A percentile compares a stretch with the other conserved stretches of the same genome.
Conservation (phyloP, 768 basidiomycete species). For the Rhodocollybia butyracea region DNA sequence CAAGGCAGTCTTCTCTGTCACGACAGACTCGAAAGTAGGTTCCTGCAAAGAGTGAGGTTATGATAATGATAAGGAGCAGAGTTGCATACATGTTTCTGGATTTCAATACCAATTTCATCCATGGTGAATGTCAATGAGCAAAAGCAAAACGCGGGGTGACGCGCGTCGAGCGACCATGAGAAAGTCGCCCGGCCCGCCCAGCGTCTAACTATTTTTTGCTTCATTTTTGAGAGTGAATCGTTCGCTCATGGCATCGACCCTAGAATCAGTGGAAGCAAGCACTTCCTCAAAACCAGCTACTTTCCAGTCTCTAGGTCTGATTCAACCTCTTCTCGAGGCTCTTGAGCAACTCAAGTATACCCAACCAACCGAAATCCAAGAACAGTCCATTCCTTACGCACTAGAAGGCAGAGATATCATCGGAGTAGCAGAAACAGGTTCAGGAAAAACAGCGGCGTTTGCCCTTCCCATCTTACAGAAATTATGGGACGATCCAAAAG, state of each 20-base stretch:
- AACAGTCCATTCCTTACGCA: slow-evolving; percentile 80
- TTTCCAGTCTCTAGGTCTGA: slow-evolving; percentile 85
- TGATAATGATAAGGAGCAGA: background rate
- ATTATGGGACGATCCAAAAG: slow-evolving; percentile 93
- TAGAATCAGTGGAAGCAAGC: slow-evolving; percentile 61
- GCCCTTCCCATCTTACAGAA: slow-evolving; percentile 94
- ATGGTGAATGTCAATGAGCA: slow-evolving; percentile 40
- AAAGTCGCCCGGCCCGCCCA: background rate
- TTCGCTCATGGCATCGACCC: slow-evolving; percentile 52
- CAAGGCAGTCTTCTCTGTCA: slow-evolving; percentile 85
- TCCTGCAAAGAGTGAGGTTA: slow-evolving; percentile 54
- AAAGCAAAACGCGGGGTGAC: background rate
- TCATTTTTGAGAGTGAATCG: background rate
- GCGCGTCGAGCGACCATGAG: slow-evolving; percentile 11
- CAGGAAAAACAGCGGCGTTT: slow-evolving; percentile 97
- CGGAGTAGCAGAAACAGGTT: slow-evolving; percentile 96
- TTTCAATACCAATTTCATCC: slow-evolving; percentile 89
- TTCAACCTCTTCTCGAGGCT: slow-evolving; percentile 84
- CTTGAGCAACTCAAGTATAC: slow-evolving; percentile 80
- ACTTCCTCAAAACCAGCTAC: slow-evolving; percentile 42
- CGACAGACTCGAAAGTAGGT: slow-evolving; percentile 83
- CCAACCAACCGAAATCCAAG: slow-evolving; percentile 91
- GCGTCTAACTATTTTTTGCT: background rate
- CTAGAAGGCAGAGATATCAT: slow-evolving; percentile 93
- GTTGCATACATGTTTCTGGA: slow-evolving; percentile 67